phyloP scores from a whole-genome alignment of 1,284 basidiomycete genomes.

The Irpex lacteus region DNA sequence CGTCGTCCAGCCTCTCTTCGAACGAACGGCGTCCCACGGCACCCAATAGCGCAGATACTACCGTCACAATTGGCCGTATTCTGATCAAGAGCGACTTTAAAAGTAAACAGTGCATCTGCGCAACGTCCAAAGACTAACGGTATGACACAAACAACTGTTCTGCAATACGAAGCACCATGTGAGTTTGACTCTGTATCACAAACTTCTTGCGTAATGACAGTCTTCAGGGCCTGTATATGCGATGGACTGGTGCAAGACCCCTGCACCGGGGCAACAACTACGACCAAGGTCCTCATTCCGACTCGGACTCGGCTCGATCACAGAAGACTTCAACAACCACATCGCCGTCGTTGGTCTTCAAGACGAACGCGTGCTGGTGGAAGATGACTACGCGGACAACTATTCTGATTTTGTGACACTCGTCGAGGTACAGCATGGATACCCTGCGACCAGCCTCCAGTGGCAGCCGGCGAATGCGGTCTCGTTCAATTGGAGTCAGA shows the following conservation, averaged over 20 bases:
- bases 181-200: slow-evolving; percentile 1
- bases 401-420: slow-evolving; percentile 81
- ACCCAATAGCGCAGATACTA: neutral
- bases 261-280: slow-evolving; percentile 67
- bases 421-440: slow-evolving; percentile 78
- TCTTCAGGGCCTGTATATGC: slow-evolving; percentile 75
- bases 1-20: neutral
- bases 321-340: slow-evolving; percentile 77
- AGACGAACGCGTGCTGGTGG: slow-evolving; percentile 78
- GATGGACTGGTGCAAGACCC: slow-evolving; percentile 82
- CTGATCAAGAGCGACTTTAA: neutral
- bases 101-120: neutral
- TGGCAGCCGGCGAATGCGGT: slow-evolving; percentile 76
- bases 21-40: neutral
- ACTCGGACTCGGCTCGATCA: slow-evolving; percentile 76
- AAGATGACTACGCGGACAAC: slow-evolving; percentile 71
- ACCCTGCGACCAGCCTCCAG: slow-evolving; percentile 79
- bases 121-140: neutral
- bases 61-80: neutral
- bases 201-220: neutral
- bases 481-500: slow-evolving; percentile 62
- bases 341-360: slow-evolving; percentile 82
- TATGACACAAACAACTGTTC: slow-evolving; percentile 25
- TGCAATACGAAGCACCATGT: slow-evolving; percentile 28
- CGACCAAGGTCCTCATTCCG: slow-evolving; percentile 78